phyloP scores from a whole-genome alignment of 345 rosid species.

The Acer yangbiense region DNA sequence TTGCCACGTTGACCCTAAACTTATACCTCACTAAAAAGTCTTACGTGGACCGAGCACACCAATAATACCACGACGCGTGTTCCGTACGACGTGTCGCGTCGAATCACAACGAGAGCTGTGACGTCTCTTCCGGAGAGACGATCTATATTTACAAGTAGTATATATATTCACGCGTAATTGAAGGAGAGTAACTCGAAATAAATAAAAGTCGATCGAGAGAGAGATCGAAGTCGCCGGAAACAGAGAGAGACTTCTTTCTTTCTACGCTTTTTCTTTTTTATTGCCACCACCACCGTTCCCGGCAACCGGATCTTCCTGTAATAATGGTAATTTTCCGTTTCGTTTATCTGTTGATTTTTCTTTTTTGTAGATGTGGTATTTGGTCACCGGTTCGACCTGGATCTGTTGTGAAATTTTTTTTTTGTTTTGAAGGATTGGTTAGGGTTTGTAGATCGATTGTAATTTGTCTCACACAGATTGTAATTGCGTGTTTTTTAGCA shows the following conservation, averaged over 20 bases:
- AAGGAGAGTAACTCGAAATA: not conserved
- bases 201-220: not conserved
- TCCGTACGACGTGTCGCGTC: not conserved
- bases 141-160: not conserved
- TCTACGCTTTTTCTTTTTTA: not conserved
- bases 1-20: not conserved
- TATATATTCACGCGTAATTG: not conserved
- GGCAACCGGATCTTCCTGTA: slow-evolving; percentile 25
- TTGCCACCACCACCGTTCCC: slow-evolving; percentile 21
- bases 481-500: not conserved
- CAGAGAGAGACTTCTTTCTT: slow-evolving; percentile 2
- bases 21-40: not conserved
- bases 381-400: not conserved
- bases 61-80: slow-evolving; percentile 17
- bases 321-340: slow-evolving; percentile 37
- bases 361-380: not conserved
- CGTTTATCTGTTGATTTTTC: not conserved
- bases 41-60: not conserved
- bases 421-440: slow-evolving; percentile 5
- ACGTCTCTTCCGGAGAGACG: slow-evolving; percentile 18
- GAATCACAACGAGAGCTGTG: slow-evolving; percentile 29
- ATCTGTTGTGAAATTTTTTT: not conserved
- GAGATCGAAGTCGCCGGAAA: slow-evolving; percentile 17
- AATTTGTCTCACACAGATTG: not conserved
- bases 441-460: not conserved